phyloP scores from a whole-genome alignment of 768 basidiomycete species.

The Chlorophyllum brunneum region DNA sequence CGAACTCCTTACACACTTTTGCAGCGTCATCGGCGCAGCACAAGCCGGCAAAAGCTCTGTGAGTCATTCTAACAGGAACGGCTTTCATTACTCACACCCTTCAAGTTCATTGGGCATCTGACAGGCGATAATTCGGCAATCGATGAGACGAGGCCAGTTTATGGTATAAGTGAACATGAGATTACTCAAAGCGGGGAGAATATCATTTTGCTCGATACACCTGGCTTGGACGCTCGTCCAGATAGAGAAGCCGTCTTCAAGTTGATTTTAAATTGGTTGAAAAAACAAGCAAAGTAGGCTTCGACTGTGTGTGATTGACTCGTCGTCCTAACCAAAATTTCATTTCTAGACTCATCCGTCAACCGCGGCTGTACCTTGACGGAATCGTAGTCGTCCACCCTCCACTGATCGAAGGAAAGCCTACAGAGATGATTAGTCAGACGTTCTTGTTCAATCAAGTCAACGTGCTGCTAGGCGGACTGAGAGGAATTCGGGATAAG shows the following conservation, averaged over 20 bases:
- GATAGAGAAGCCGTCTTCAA: background rate
- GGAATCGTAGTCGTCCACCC: slow-evolving; percentile 1
- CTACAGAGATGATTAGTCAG: background rate
- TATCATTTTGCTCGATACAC: slow-evolving; percentile 3
- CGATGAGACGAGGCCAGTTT: background rate
- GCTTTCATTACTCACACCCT: too few relatives aligned
- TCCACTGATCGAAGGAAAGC: too few relatives aligned
- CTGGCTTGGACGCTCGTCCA: background rate
- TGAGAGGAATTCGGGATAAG: background rate
- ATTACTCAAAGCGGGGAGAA: background rate
- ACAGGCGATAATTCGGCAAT: background rate
- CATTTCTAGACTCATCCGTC: background rate
- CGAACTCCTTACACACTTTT: too few relatives aligned
- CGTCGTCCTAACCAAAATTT: too few relatives aligned
- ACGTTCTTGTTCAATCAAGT: background rate
- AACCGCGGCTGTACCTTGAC: background rate
- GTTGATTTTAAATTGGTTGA: background rate
- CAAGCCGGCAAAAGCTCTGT: background rate
- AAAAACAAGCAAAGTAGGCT: background rate
- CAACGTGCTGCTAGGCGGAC: background rate
- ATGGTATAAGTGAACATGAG: background rate
- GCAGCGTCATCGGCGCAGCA: background rate
- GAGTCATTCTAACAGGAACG: background rate
- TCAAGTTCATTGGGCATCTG: background rate
- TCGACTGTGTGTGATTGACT: background rate